Evolutionary conservation across 441 rosid genomes (phyloP), one percentile per base, ranked within the genome.

Genomic region (Omphalea diandra): DNA sequence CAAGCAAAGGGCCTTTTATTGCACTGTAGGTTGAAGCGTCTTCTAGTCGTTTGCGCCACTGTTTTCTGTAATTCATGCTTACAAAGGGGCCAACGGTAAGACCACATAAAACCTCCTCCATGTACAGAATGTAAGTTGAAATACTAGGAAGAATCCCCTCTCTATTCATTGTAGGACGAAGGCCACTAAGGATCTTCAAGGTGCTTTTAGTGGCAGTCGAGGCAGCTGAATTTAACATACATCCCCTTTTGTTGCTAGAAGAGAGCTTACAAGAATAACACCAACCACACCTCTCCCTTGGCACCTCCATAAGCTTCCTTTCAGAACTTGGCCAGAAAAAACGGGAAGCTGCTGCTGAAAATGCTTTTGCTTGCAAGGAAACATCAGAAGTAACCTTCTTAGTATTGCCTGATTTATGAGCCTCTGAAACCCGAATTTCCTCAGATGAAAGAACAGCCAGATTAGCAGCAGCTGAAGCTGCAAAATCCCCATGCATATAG

Each of bases 271-370:
- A 95, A 68, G 98, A 84, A 84, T 86, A 78, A 82, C 99, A 95
- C 98, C 99, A 95, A 65, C 98, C 97, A 79, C 99, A 95, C 85
- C 99, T 86, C 86, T 95, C 98, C 85, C 98, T 88, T 53, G 96
- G 88, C 68, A 89, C 83, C 76, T 95, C 98, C 64, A 85, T 71
- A 70, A 82, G 81, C 83, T 88, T 95, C 85, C 80, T 95, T 78
- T 93, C 98, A 62, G 88, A 79, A 76, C 82, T 84, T 70, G 99
- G 99, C 99, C 99, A 95, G 88, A 95, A 95, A 77, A 95, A 95
- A 5, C 95, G 88, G 0, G 87, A 81, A 70, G 95, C 94, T 65
- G 79, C 82, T 53, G 71, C 72, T 38, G 94, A 87, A 82, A 95
- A 95, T 61, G 98, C 98, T 84, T 93, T 95, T 73, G 68, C 67